A percentile compares a stretch with the other conserved stretches of the same genome.
Evolutionary conservation across 257 asterid species (phyloP).

Genomic region (Cinchona pubescens): DNA sequence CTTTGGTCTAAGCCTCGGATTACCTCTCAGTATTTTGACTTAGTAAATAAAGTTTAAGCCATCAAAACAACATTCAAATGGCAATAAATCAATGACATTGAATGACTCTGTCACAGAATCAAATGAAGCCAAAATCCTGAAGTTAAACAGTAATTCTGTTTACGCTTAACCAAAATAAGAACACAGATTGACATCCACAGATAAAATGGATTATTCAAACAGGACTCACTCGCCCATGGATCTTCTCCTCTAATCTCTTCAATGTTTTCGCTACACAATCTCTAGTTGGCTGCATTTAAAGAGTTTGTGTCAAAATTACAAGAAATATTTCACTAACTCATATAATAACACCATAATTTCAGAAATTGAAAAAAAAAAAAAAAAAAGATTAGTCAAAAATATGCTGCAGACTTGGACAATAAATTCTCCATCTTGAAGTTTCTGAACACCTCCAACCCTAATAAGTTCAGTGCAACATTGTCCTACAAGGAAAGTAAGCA

Average conservation of each 20-base stretch:
- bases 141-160: not conserved
- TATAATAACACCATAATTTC: no score
- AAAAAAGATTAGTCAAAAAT: not conserved
- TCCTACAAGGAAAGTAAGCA: conserved; percentile 47
- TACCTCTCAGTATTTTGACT: not conserved
- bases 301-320: not conserved
- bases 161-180: not conserved
- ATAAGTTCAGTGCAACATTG: conserved; percentile 88
- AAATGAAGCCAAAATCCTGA: not conserved
- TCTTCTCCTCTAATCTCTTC: conserved; percentile 95
- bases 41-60: not conserved
- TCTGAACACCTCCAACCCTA: conserved; percentile 93
- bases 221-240: conserved; percentile 87
- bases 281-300: conserved; percentile 81
- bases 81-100: not conserved
- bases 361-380: not conserved
- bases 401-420: conserved; percentile 67
- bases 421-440: conserved; percentile 96
- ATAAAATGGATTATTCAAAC: not conserved
- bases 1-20: not conserved
- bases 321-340: not conserved
- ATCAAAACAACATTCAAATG: not conserved
- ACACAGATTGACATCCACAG: conserved; percentile 4
- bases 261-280: conserved; percentile 98
- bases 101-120: not conserved